A percentile compares a stretch with the other conserved stretches of the same genome.
Conservation (phyloP, 1,139 yeast genomes). For the Pichiaceae sp. region DNA sequence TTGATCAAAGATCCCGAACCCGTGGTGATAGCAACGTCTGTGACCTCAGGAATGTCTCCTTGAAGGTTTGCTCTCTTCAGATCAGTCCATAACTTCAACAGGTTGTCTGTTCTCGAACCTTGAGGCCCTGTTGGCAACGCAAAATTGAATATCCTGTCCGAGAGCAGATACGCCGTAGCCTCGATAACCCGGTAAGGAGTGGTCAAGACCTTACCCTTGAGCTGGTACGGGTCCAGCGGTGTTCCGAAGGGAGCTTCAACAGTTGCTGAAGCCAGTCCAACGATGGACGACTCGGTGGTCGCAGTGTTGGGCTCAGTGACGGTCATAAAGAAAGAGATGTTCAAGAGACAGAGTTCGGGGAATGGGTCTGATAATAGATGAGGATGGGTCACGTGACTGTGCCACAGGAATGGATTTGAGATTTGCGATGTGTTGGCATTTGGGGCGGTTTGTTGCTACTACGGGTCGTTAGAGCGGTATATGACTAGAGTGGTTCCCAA, state of each 20-base stretch:
- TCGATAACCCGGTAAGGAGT: slow-evolving; percentile 60
- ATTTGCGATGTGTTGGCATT: no score
- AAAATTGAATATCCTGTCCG: slow-evolving; percentile 63
- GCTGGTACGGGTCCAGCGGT: slow-evolving; percentile 45
- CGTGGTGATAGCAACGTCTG: slow-evolving; percentile 63
- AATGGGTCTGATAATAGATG: background rate
- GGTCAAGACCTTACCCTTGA: slow-evolving; percentile 44
- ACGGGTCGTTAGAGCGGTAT: no score
- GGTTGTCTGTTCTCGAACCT: slow-evolving; percentile 45
- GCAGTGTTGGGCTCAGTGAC: slow-evolving; percentile 3
- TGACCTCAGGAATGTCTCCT: slow-evolving; percentile 50
- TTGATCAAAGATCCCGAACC: slow-evolving; percentile 80
- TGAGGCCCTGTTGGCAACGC: slow-evolving; percentile 32
- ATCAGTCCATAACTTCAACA: slow-evolving; percentile 54
- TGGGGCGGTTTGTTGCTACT: no score
- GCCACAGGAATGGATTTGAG: no score
- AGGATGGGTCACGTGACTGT: background rate
- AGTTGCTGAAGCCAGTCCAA: slow-evolving; percentile 28
- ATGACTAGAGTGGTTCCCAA: no score
- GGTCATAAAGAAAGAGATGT: background rate
- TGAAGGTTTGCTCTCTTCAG: slow-evolving; percentile 44
- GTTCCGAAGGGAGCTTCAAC: slow-evolving; percentile 47
- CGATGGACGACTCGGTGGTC: slow-evolving; percentile 11
- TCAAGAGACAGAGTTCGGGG: background rate
- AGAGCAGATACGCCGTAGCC: slow-evolving; percentile 57